Conservation (phyloP, 306 rosid species). For the Glycyrrhiza uralensis region DNA sequence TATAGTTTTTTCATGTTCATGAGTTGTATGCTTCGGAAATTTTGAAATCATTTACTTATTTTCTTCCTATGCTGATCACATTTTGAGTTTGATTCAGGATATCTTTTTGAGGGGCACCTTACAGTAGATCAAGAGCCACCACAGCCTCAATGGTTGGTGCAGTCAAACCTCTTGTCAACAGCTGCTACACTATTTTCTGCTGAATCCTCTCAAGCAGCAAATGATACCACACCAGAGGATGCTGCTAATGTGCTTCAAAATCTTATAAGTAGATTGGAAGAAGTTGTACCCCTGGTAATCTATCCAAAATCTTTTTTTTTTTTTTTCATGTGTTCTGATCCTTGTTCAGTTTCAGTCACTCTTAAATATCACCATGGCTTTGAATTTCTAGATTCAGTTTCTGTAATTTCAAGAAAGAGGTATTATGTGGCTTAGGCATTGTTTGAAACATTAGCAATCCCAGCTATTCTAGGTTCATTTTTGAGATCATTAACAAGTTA, state of each 20-base stretch:
- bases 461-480: background rate
- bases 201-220: constrained; percentile 61
- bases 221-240: constrained; percentile 33
- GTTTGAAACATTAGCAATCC: constrained; percentile 14
- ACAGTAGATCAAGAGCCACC: constrained; percentile 93
- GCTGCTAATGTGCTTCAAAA: constrained; percentile 56
- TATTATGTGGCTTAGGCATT: constrained; percentile 19
- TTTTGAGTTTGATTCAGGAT: constrained; percentile 49
- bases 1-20: background rate
- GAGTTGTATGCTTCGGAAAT: background rate
- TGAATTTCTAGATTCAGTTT: constrained; percentile 15
- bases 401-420: background rate
- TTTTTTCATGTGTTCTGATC: background rate
- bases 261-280: constrained; percentile 64
- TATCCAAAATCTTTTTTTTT: background rate
- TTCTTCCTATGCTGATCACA: background rate
- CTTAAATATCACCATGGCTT: constrained; percentile 4
- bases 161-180: constrained; percentile 60
- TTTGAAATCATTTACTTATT: background rate
- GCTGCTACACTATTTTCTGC: constrained; percentile 68
- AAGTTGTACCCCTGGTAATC: constrained; percentile 61
- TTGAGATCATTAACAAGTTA: constrained; percentile 4
- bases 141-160: constrained; percentile 90
- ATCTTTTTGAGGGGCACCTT: constrained; percentile 93
- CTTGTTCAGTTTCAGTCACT: background rate